Conservation (phyloP, 2,329 filamentous ascomycete species). For the Corniculantispora saksenae region DNA sequence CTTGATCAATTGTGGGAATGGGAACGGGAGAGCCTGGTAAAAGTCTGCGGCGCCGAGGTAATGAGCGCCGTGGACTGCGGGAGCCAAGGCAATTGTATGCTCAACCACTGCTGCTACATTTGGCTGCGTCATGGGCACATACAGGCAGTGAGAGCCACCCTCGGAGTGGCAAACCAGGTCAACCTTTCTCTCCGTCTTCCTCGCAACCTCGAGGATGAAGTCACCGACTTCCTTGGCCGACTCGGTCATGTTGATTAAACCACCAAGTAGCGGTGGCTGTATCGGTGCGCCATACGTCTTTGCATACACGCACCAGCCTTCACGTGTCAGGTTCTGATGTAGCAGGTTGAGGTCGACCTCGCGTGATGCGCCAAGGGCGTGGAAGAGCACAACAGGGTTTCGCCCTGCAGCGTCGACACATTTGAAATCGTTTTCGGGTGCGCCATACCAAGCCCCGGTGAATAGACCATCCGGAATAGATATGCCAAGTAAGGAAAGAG, state of each 20-base stretch:
- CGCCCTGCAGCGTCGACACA: not conserved
- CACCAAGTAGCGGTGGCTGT: not conserved
- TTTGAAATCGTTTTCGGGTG: not conserved
- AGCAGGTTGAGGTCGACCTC: conserved; percentile 2
- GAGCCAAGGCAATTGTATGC: not conserved
- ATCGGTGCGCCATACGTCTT: too few species aligned
- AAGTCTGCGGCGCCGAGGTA: not conserved
- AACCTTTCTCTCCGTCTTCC: not conserved
- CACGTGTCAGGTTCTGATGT: not conserved
- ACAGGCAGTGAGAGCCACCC: not conserved
- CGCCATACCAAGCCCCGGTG: too few species aligned
- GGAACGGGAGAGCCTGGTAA: not conserved
- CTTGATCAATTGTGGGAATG: not conserved
- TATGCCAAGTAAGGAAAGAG: too few species aligned
- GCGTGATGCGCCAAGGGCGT: not conserved
- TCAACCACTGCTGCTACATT: not conserved
- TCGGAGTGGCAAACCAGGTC: conserved; percentile 2
- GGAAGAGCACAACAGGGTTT: not conserved
- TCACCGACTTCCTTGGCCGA: not conserved
- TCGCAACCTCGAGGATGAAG: not conserved
- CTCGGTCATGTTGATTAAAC: not conserved
- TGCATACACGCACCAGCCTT: not conserved
- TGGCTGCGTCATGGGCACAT: not conserved
- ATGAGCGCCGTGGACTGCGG: not conserved
- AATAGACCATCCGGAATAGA: too few species aligned